Conservation (phyloP, 768 basidiomycete species). For the Boletus patriciae region DNA sequence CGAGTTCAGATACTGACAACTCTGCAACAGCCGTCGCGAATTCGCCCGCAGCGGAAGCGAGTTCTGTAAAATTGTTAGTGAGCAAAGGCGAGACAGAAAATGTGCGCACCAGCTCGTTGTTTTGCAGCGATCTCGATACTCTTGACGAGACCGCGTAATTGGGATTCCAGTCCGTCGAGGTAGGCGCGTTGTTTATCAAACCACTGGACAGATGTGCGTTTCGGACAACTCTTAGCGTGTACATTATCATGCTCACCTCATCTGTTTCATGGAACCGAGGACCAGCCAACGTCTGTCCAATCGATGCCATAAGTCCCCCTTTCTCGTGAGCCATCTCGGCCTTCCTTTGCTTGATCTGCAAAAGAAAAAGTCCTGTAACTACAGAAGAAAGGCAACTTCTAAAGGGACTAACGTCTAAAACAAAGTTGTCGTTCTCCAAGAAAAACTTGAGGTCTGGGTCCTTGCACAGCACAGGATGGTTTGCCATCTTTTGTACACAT, state of each 20-base stretch:
- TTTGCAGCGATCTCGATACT: slow-evolving; percentile 85
- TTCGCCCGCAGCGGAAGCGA: slow-evolving; percentile 70
- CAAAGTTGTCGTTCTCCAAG: slow-evolving; percentile 90
- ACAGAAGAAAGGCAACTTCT: not conserved
- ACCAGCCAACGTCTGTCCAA: slow-evolving; percentile 77
- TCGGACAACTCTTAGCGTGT: not conserved
- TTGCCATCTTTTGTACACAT: slow-evolving; percentile 89
- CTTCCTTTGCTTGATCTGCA: slow-evolving; percentile 84
- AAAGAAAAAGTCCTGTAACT: not conserved
- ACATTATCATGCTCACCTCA: slow-evolving; percentile 49
- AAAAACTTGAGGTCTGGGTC: slow-evolving; percentile 89
- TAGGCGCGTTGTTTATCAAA: slow-evolving; percentile 85
- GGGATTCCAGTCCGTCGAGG: slow-evolving; percentile 87
- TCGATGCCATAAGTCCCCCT: slow-evolving; percentile 79
- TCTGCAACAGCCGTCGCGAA: slow-evolving; percentile 72
- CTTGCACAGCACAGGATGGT: slow-evolving; percentile 86
- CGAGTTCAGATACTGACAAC: slow-evolving; percentile 75
- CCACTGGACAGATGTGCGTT: slow-evolving; percentile 57
- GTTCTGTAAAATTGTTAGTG: slow-evolving; percentile 43
- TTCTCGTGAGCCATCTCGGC: slow-evolving; percentile 74
- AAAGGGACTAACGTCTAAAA: slow-evolving; percentile 69
- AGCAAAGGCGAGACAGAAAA: not conserved
- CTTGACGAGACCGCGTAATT: slow-evolving; percentile 83
- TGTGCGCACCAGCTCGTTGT: slow-evolving; percentile 64
- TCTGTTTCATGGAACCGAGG: slow-evolving; percentile 87